Evolutionary conservation across 2,329 filamentous ascomycete genomes (phyloP).

Genomic region (Fusarium sororula): DNA sequence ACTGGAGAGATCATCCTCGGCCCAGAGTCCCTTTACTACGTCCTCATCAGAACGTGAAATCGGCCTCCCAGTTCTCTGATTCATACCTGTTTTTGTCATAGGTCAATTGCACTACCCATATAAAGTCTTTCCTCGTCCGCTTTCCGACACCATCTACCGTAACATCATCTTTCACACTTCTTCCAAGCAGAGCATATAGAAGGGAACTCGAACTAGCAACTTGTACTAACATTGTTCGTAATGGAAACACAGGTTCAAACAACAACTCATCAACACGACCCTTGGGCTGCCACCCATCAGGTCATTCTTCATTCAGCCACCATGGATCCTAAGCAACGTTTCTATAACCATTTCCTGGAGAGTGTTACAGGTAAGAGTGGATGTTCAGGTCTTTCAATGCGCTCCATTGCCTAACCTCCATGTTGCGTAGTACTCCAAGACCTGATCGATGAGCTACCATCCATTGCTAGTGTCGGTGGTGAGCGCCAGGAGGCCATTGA

Average conservation of each 20-base stretch:
- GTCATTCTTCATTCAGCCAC: constrained; percentile 35
- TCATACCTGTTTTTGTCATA: constrained; percentile 6
- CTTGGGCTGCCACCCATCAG: constrained; percentile 38
- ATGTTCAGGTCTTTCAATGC: background rate
- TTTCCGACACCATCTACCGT: background rate
- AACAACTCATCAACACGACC: constrained; percentile 17
- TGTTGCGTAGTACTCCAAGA: constrained; percentile 73
- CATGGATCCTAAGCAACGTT: constrained; percentile 72
- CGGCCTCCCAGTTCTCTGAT: constrained; percentile 14
- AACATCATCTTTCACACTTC: background rate
- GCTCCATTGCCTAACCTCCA: constrained; percentile 4
- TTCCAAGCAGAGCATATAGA: background rate
- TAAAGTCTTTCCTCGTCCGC: background rate
- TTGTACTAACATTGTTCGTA: constrained; percentile 28
- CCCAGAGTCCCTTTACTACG: background rate
- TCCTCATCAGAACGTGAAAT: constrained; percentile 4
- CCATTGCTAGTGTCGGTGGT: constrained; percentile 68
- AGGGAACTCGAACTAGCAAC: background rate
- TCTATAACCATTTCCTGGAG: constrained; percentile 85
- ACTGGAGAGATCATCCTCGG: constrained; percentile 15
- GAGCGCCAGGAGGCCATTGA: constrained; percentile 85
- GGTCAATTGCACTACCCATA: constrained; percentile 6
- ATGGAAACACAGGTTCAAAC: constrained; percentile 42
- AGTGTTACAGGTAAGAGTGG: constrained; percentile 71
- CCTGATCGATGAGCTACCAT: constrained; percentile 74